Evolutionary conservation across 164 flowering plant species (phyloP), one percentile per base, ranked within the genome.

Genomic region (Pachysandra terminalis): DNA sequence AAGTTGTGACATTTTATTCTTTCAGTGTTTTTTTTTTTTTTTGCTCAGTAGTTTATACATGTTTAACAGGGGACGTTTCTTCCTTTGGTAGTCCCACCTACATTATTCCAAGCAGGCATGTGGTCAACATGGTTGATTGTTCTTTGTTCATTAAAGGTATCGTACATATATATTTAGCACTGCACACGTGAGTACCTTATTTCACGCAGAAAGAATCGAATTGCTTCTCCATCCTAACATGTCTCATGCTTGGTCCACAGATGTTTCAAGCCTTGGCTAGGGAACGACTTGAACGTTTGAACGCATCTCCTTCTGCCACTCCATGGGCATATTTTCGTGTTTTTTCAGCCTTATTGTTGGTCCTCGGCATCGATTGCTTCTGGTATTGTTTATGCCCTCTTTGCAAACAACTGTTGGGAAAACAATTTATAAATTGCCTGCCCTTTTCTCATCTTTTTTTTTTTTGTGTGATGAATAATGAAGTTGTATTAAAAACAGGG

Each of bases 231-330:
- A 62, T 61, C 19, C 48, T 73, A n/a, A 75, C 27, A 59, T 51
- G 52, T 59, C 40, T 25, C 83, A 28, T 35, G 49, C 63, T 45
- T 79, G 56, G 40, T 63, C 15, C 60, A n/a, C 78, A 91, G 99
- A 90, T 92, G 96, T 95, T 95, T 80, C 96, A 95, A 84, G 93
- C 92, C 65, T 73, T 95, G 81, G 96, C 87, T 51, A 87, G 93
- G 77, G 99, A 95, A 63, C 85, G 99, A 40, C 96, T 92, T 69
- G 97, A 92, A 56, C 85, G 97, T 13, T 70, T 95, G 79, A 95
- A 95, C 82, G 90, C 91, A 61, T 95, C 98, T 62, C 97, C 98
- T 67, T 89, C 97, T 76, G 88, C 87, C 52, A 88, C 93, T 45
- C 91, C 97, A 21, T 81, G 89, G 96, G 73, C 91, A 70, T 92